Evolutionary conservation across 345 rosid species (phyloP).

Genomic region (Noccaea caerulescens): DNA sequence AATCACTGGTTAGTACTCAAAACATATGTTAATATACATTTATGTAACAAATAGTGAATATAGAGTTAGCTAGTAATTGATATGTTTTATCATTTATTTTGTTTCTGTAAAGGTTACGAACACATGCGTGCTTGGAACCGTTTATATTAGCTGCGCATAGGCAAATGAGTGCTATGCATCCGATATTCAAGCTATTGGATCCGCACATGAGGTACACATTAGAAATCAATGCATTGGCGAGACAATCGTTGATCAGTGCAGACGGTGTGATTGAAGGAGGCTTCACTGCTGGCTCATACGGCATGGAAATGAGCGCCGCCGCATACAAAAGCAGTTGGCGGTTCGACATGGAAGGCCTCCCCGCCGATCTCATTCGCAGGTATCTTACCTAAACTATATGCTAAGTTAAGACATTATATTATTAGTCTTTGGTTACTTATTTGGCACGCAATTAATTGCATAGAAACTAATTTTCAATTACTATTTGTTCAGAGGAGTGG

Average conservation of each 20-base stretch:
- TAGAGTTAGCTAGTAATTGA: background rate
- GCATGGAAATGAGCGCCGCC: slow-evolving; percentile 88
- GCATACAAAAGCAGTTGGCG: slow-evolving; percentile 76
- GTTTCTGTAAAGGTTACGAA: slow-evolving; percentile 48
- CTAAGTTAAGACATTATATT: background rate
- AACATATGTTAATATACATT: background rate
- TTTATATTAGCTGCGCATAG: slow-evolving; percentile 92
- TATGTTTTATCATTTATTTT: background rate
- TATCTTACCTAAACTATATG: slow-evolving; percentile 42
- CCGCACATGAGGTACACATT: slow-evolving; percentile 95
- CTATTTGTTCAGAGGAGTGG: slow-evolving; percentile 68
- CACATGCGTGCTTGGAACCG: slow-evolving; percentile 90
- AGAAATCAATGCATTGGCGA: slow-evolving; percentile 85
- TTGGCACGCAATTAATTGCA: background rate
- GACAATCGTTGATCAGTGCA: slow-evolving; percentile 70
- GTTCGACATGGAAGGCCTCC: slow-evolving; percentile 90
- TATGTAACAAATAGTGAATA: background rate
- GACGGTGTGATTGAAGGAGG: slow-evolving; percentile 88
- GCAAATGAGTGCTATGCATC: slow-evolving; percentile 94
- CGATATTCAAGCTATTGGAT: slow-evolving; percentile 84
- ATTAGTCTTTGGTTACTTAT: background rate
- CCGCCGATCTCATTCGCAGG: slow-evolving; percentile 95
- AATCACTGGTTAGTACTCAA: slow-evolving; percentile 65
- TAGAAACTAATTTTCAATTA: background rate
- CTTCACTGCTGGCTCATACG: slow-evolving; percentile 89